Conservation (phyloP, 1,284 basidiomycete species). For the Cystobasidium slooffiae region DNA sequence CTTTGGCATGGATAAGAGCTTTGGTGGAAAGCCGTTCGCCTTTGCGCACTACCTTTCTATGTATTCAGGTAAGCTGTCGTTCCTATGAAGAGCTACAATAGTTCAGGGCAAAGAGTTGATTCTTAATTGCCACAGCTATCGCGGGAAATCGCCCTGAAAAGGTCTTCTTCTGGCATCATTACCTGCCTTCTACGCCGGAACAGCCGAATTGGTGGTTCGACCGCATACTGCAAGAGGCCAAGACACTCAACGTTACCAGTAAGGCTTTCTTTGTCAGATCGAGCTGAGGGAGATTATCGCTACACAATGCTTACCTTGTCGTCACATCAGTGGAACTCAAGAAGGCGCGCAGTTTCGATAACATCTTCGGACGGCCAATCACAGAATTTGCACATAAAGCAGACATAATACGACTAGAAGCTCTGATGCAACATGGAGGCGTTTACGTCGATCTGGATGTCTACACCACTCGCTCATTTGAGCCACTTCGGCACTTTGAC, state of each 20-base stretch:
- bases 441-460: conserved; percentile 62
- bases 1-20: conserved; percentile 48
- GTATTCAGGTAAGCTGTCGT: conserved; percentile 20
- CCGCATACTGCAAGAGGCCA: conserved; percentile 7
- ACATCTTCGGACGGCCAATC: conserved; percentile 52
- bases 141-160: conserved; percentile 15
- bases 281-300: background rate
- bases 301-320: background rate
- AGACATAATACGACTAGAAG: conserved; percentile 58
- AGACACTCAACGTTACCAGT: background rate
- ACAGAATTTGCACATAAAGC: conserved; percentile 58
- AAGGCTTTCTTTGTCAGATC: background rate
- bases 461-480: conserved; percentile 35
- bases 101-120: background rate
- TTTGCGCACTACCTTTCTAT: conserved; percentile 49
- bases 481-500: conserved; percentile 47
- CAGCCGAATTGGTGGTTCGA: conserved; percentile 38
- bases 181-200: conserved; percentile 11
- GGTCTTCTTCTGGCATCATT: conserved; percentile 39
- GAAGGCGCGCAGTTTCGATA: conserved; percentile 45
- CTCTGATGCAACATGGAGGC: conserved; percentile 58
- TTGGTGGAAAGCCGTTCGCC: conserved; percentile 49
- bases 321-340: conserved; percentile 27
- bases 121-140: conserved; percentile 8
- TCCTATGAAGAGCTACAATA: no score